Evolutionary conservation across 2,329 filamentous ascomycete genomes (phyloP), one percentile per base, ranked within the genome.

Genomic region (Talaromyces sp.): DNA sequence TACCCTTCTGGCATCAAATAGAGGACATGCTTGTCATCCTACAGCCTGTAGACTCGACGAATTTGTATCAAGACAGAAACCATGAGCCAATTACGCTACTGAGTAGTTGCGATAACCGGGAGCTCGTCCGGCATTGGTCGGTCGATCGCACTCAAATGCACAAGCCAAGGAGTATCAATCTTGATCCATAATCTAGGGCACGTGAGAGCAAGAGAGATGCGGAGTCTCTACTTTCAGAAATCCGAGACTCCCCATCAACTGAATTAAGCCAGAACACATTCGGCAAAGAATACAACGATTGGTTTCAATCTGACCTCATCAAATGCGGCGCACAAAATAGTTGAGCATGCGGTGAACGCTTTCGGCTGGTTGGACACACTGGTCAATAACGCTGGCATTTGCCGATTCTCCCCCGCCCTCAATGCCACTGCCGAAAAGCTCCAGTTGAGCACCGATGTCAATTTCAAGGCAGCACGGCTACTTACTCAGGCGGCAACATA

Each of bases 331-430:
- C 24, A 61, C 24, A 22, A 50, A 33, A 31, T 50, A 45, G 6
- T 61, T 16, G n/a, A 61, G 43, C 43, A 37, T 6, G 19, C 43
- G 45, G 59, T 50, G 14, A 33, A 24, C 43, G 16, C 24, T 24
- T 50, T 61, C 33, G 59, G 43, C 43, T n/a, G 27, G 16, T 49
- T 61, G 19, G 43, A 50, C 33, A 49, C n/a, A 22, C 43, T 61
- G 14, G 59, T 61, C 19, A 50, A 49, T 9, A 61, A 61, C 11
- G 59, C 59, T 35, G 27, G 27, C 41, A 50, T 50, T 35, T 50
- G 59, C 59, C 41, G 31, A 47, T 49, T 49, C 31, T 47, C 41
- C 39, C 39, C 39, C 31, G 59, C 59, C 9, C 22, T 19, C 39
- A 13, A 33, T 45, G 43, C 50, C 16, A 61, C 59, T 31, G n/a